Evolutionary conservation across 164 flowering plant species (phyloP), one percentile per base, ranked within the genome.

Genomic region (Cinnamomum chago): DNA sequence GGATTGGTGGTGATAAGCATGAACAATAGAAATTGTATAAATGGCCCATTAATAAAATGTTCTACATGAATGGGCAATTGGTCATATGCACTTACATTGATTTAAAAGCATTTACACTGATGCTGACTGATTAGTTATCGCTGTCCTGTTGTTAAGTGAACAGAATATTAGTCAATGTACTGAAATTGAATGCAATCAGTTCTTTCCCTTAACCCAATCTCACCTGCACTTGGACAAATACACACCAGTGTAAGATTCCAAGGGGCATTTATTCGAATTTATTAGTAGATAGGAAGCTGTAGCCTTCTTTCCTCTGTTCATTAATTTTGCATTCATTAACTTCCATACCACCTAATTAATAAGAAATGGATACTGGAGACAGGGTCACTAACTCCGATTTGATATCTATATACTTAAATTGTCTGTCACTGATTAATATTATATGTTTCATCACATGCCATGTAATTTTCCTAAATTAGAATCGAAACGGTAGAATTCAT

Each of bases 271-370:
- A 52, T 55, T 11, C 58, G 12, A 40, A 70, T 70, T 70, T 2
- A 70, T 20, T 70, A 51, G 62, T 23, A 9, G 72, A 70, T 22
- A 12, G 62, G 30, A 70, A 50, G 62, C 40, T 70, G 62, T 70
- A 24, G 17, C 33, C 62, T 50, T 70, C 60, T 25, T 70, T 70
- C 72, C 17, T 2, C 30, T 51, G 50, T 22, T 28, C 62, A 70
- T 70, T 70, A 70, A 70, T 47, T 40, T 51, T 50, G 23, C 33
- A 23, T 70, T 70, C 72, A 52, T 70, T 60, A 50, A 52, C 62
- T 70, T 22, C 62, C 50, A 24, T n/a, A 11, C 51, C 58, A 24
- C 4, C 51, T 24, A 3, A 23, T 40, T 24, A 3, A 23, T 40
- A 24, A 70, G 3, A 52, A 70, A 70, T 11, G 51, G 15, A 30